These are phyloP conservation scores for Phytophthora meadii DNA, from an alignment of 352 stramenopile genomes.

Conservation along the genomic window DNA sequence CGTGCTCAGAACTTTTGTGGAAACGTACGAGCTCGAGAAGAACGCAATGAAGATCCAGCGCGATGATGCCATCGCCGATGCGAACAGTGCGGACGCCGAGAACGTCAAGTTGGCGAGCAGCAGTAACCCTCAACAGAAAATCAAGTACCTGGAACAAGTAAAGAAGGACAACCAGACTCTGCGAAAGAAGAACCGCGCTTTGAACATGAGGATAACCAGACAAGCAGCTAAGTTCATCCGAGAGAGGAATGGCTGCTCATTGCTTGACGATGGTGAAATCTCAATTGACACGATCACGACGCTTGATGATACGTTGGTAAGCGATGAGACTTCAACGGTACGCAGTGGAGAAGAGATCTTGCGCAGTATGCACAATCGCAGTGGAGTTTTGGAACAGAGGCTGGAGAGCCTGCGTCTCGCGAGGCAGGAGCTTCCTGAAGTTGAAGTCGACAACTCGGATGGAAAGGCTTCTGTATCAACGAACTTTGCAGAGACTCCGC, in stretches of 20 bases:
- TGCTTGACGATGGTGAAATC: conserved; percentile 1
- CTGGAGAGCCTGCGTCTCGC: conserved; percentile 55
- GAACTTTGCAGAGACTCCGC: background rate
- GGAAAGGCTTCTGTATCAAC: conserved; percentile 7
- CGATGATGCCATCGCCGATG: conserved; percentile 63
- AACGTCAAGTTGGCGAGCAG: conserved; percentile 67
- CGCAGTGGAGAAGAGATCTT: conserved; percentile 53
- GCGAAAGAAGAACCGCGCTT: conserved; percentile 55
- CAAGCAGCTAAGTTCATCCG: conserved; percentile 17
- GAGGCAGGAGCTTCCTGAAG: conserved; percentile 26
- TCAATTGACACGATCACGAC: conserved; percentile 13
- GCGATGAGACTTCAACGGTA: conserved; percentile 29
- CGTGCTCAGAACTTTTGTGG: conserved; percentile 67
- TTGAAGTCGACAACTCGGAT: background rate
- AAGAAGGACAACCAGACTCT: conserved; percentile 74
- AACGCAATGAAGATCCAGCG: conserved; percentile 58
- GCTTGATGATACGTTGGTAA: conserved; percentile 29
- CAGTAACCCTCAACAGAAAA: conserved; percentile 73
- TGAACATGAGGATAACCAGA: conserved; percentile 54
- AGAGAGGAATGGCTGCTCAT: conserved; percentile 29
- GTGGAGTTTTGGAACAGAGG: conserved; percentile 56
- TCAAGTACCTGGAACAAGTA: conserved; percentile 74
- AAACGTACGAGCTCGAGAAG: conserved; percentile 63
- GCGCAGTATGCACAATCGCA: conserved; percentile 54
- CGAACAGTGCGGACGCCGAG: conserved; percentile 59